Evolutionary conservation across 257 asterid genomes (phyloP).

Genomic region (Eucommia ulmoides): DNA sequence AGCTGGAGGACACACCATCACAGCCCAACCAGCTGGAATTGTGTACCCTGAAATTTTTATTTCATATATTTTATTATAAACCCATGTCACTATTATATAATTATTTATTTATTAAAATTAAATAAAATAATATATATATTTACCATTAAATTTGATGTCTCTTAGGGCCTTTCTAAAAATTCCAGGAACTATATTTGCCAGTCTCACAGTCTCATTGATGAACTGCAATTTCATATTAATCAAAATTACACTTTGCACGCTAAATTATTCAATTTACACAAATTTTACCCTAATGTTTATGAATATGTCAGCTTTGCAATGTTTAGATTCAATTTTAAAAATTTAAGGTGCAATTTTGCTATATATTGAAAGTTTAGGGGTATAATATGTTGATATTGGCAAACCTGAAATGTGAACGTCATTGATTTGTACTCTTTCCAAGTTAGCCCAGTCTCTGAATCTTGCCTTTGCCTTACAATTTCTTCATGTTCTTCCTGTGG

Average conservation of each 20-base stretch:
- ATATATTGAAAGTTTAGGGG: no score
- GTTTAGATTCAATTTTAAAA: no score
- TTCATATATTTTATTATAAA: background rate
- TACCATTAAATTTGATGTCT: slow-evolving; percentile 67
- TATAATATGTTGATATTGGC: no score
- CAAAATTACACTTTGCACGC: no score
- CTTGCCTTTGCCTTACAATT: slow-evolving; percentile 45
- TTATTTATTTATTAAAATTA: background rate
- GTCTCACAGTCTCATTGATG: slow-evolving; percentile 77
- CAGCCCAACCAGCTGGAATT: slow-evolving; percentile 91
- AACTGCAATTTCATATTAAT: no score
- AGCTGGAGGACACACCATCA: slow-evolving; percentile 94
- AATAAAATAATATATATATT: slow-evolving; percentile 5
- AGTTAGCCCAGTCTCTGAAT: slow-evolving; percentile 53
- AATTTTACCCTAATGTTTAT: no score
- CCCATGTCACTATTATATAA: no score
- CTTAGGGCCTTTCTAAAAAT: slow-evolving; percentile 68
- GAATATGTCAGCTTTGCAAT: no score
- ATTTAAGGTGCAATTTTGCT: no score
- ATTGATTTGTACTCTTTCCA: slow-evolving; percentile 84
- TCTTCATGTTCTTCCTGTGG: slow-evolving; percentile 71
- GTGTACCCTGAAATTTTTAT: slow-evolving; percentile 52
- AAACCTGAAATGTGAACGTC: slow-evolving; percentile 88
- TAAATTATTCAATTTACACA: no score
- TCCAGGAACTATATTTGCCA: slow-evolving; percentile 88